Percentiles rank a stretch among this genome's conserved stretches.
Evolutionary conservation across 805 yeast genomes (phyloP).

Genomic region (Spathaspora arborariae): DNA sequence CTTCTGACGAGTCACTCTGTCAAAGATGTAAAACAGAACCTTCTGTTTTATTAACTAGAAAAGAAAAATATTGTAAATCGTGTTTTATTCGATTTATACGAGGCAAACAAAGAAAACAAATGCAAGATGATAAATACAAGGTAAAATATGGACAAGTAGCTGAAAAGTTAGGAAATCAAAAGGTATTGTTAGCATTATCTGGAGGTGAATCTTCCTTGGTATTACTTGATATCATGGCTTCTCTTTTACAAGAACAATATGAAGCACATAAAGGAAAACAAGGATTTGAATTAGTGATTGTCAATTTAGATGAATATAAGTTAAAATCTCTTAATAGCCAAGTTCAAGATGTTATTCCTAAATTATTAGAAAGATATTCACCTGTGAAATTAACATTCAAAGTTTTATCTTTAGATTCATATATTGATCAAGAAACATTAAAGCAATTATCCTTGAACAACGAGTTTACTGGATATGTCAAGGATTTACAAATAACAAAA

Average conservation of each 20-base stretch:
- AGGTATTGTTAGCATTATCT: conserved; percentile 58
- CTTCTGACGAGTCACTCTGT: conserved; percentile 23
- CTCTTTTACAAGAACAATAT: conserved; percentile 59
- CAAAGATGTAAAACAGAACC: conserved; percentile 46
- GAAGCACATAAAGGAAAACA: conserved; percentile 57
- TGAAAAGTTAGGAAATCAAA: conserved; percentile 31
- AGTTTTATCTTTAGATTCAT: conserved; percentile 39
- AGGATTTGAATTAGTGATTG: conserved; percentile 60
- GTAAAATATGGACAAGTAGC: conserved; percentile 55
- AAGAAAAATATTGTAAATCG: conserved; percentile 57
- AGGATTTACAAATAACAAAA: conserved; percentile 6
- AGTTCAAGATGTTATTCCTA: conserved; percentile 14
- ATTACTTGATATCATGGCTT: conserved; percentile 60
- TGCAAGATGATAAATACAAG: conserved; percentile 70
- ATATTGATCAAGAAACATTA: conserved; percentile 27
- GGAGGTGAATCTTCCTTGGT: conserved; percentile 68
- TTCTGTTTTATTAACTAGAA: conserved; percentile 50
- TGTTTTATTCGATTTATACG: conserved; percentile 74
- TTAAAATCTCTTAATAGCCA: conserved; percentile 13
- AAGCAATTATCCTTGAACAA: conserved; percentile 29
- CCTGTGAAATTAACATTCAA: conserved; percentile 32
- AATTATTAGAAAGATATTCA: conserved; percentile 14
- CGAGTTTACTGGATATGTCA: conserved; percentile 19
- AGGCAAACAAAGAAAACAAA: conserved; percentile 75
- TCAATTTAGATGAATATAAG: conserved; percentile 43